These are phyloP conservation scores for Annona squamosa DNA, from an alignment of 164 flowering plant genomes.

Conservation along the genomic window DNA sequence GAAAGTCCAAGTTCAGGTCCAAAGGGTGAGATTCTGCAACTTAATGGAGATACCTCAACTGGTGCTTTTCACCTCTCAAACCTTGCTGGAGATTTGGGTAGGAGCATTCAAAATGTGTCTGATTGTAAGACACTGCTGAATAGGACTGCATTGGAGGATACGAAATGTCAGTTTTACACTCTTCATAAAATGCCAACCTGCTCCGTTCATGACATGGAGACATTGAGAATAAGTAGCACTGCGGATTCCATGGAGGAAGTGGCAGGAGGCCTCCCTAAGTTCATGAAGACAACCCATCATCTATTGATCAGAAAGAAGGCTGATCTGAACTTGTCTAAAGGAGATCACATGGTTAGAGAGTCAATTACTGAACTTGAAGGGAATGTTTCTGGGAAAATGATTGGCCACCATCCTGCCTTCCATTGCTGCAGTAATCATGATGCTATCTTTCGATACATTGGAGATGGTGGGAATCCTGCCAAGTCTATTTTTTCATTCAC, in stretches of 20 bases:
- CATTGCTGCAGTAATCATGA: constrained; percentile 21
- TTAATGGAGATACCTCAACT: constrained; percentile 17
- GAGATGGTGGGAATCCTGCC: constrained; percentile 21
- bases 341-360: constrained; percentile 24
- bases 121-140: constrained; percentile 14
- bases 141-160: constrained; percentile 10
- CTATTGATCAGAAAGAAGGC: constrained; percentile 32
- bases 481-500: constrained; percentile 11
- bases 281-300: constrained; percentile 45
- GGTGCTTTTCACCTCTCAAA: constrained; percentile 17
- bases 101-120: constrained; percentile 15
- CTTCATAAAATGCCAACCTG: constrained; percentile 14
- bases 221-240: constrained; percentile 24
- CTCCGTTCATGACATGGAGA: constrained; percentile 19
- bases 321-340: constrained; percentile 29
- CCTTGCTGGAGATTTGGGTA: constrained; percentile 15
- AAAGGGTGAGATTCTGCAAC: constrained; percentile 13
- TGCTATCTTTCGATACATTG: constrained; percentile 26
- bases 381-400: constrained; percentile 23
- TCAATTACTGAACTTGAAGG: constrained; percentile 26
- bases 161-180: constrained; percentile 8
- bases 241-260: constrained; percentile 31
- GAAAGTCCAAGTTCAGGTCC: constrained; percentile 14
- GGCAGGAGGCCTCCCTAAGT: constrained; percentile 26
- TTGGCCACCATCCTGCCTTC: constrained; percentile 21